Evolutionary conservation across 164 flowering plant genomes (phyloP), one percentile per base, ranked within the genome.

Genomic region (Tetracentron sinense): DNA sequence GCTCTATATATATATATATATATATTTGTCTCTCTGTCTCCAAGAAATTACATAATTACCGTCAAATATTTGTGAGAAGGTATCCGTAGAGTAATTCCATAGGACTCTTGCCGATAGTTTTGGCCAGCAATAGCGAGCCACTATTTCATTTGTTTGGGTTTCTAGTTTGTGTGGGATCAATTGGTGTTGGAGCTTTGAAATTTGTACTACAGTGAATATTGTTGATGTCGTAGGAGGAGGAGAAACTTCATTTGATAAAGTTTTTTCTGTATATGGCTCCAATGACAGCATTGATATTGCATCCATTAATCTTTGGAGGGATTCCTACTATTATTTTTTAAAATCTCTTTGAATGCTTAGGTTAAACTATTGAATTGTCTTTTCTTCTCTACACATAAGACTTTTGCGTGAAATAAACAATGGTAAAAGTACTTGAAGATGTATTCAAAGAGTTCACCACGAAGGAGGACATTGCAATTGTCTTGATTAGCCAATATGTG

Each of bases 401-500:
- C n/a, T n/a, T n/a, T n/a, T n/a, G n/a, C n/a, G n/a, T n/a, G n/a
- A n/a, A n/a, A n/a, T n/a, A 94, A 74, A 94, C 99, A 49, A 89
- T 96, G 0, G 85, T 91, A 16, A 91, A 91, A 79, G 77, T 72
- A 67, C 89, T 94, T 78, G 99, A 94, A 78, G 99, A 94, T 74
- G 87, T 96, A 33, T 94, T 94, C 76, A 91, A 91, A 62, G 99
- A 94, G 68, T 94, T 94, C 81, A 91, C 93, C 4, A 27, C 97
- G 44, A 85, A 79, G 76, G 99, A 94, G 54, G 97, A 94, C 38
- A 83, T 91, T 69, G 99, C 97, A 6, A 81, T 91, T 67, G 90
- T 94, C 42, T 54, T 94, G 66, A 91, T 91, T 61, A 94, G 99
- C 71, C 99, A 94, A 88, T 91, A 85, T 77, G 99, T 94, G 77